Evolutionary conservation across 371 early-diverging fungal genomes (phyloP).

Genomic region (Mortierella sp.): DNA sequence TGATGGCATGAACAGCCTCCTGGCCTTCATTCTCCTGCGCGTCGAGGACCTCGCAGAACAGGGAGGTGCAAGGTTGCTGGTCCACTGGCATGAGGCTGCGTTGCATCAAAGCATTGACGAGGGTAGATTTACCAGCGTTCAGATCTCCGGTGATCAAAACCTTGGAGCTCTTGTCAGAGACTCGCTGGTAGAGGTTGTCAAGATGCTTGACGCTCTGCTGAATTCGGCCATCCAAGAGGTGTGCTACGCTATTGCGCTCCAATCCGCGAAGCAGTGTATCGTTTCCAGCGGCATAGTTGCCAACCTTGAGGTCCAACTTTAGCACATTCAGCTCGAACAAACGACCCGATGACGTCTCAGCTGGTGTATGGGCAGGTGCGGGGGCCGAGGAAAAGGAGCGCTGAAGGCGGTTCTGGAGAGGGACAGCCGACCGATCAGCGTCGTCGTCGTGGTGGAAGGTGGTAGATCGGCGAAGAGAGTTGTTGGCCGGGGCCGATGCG

Average conservation of each 20-base stretch:
- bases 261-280: slow-evolving; percentile 61
- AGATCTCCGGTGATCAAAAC: slow-evolving; percentile 97
- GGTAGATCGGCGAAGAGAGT: slow-evolving; percentile 41
- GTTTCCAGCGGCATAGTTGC: slow-evolving; percentile 61
- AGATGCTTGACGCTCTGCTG: slow-evolving; percentile 78
- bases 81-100: slow-evolving; percentile 91
- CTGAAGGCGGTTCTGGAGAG: slow-evolving; percentile 36
- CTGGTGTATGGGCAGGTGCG: slow-evolving; percentile 43
- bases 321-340: slow-evolving; percentile 62
- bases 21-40: slow-evolving; percentile 82
- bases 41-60: slow-evolving; percentile 94
- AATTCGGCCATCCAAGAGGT: slow-evolving; percentile 74
- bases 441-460: slow-evolving; percentile 56
- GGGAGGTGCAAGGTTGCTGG: slow-evolving; percentile 96
- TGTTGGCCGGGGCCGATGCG: slow-evolving; percentile 28
- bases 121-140: slow-evolving; percentile 96
- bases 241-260: slow-evolving; percentile 76
- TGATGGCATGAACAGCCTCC: slow-evolving; percentile 93
- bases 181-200: slow-evolving; percentile 81
- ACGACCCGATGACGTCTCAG: slow-evolving; percentile 50
- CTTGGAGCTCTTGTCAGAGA: slow-evolving; percentile 90
- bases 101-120: slow-evolving; percentile 95
- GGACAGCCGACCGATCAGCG: slow-evolving; percentile 25
- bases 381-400: slow-evolving; percentile 57
- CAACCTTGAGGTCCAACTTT: slow-evolving; percentile 74